Base-by-base conservation (phyloP, 768 basidiomycete species). In the Tubosaeta sp. region DNA sequence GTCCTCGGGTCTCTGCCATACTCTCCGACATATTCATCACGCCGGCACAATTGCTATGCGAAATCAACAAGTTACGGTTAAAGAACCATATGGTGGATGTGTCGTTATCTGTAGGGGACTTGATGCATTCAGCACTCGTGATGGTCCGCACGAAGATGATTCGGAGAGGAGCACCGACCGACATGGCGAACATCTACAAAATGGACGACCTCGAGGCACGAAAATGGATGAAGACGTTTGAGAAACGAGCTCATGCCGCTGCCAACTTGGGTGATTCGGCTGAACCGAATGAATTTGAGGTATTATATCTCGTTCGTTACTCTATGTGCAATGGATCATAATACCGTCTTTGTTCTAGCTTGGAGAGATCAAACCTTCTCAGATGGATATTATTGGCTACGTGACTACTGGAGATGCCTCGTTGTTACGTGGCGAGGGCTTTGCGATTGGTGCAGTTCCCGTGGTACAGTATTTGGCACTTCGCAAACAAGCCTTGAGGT, bases 321-420 rank as follows among this genome's bases (percentile, higher is more conserved):
- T 38, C 19, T 17, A 12, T n/a, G 17, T 2, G 10, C 22, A 14
- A 8, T 5, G 10, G 19, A 27, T 13, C 17, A 4, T 49, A 9
- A 50, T 5, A 3, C 5, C 39, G 17, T 32, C 35, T 31, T n/a
- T 45, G 46, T 55, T 51, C 33, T 46, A 86, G 84, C 61, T 83
- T 4, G 76, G 75, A 12, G 72, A 76, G 53, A 56, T 67, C 6
- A 65, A 70, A 7, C 75, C 83, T 6, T 60, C 71, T 2, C 63
- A 74, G 43, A 65, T 71, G 4, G 63, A 70, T 3, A 75, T 89
- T 22, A 82, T 95, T 48, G 95, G 95, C 1, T 90, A 88, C 61
- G 76, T 93, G 17, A 91, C 92, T 0, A 85, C 88, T 3, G 95
- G 94, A 0, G 84, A 84, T 54, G 87, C 80, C 64, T 95, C 94